Percentiles rank a stretch among this genome's conserved stretches.
Conservation (phyloP, 1,139 yeast genomes). For the Casaregolazyma suthepensis region DNA sequence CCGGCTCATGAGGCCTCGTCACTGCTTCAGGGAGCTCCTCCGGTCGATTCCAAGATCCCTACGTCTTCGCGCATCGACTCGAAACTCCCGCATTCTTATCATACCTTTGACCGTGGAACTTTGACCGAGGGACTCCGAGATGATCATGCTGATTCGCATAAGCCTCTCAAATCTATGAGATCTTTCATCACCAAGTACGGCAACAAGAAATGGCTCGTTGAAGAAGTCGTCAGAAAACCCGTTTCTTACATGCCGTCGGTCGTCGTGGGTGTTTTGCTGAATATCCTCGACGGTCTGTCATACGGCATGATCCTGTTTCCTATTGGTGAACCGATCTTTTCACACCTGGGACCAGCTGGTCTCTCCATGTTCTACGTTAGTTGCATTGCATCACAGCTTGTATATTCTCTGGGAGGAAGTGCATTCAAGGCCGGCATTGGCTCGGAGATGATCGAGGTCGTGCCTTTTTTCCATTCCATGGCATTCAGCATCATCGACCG, state of each 20-base stretch:
- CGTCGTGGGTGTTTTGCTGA: slow-evolving; percentile 72
- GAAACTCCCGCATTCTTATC: slow-evolving; percentile 2
- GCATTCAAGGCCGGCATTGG: slow-evolving; percentile 88
- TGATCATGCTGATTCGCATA: not conserved
- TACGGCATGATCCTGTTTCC: slow-evolving; percentile 98
- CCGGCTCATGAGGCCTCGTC: slow-evolving; percentile 9
- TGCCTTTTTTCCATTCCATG: slow-evolving; percentile 96
- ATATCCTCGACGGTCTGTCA: slow-evolving; percentile 86
- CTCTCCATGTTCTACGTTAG: slow-evolving; percentile 90
- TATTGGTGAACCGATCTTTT: slow-evolving; percentile 68
- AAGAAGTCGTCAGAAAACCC: slow-evolving; percentile 32
- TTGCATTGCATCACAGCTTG: slow-evolving; percentile 79
- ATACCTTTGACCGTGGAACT: slow-evolving; percentile 8
- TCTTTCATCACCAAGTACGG: not conserved
- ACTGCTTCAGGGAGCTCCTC: not conserved
- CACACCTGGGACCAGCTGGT: slow-evolving; percentile 80
- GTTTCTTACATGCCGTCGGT: slow-evolving; percentile 66
- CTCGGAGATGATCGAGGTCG: slow-evolving; percentile 96
- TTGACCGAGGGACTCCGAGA: not conserved
- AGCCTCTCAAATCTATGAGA: not conserved
- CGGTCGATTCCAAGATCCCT: not conserved
- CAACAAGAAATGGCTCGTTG: slow-evolving; percentile 1
- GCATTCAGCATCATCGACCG: slow-evolving; percentile 62
- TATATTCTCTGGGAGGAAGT: slow-evolving; percentile 85
- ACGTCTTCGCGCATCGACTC: not conserved